Evolutionary conservation across 139 green algal genomes (phyloP).

Genomic region (Closterium sp.): DNA sequence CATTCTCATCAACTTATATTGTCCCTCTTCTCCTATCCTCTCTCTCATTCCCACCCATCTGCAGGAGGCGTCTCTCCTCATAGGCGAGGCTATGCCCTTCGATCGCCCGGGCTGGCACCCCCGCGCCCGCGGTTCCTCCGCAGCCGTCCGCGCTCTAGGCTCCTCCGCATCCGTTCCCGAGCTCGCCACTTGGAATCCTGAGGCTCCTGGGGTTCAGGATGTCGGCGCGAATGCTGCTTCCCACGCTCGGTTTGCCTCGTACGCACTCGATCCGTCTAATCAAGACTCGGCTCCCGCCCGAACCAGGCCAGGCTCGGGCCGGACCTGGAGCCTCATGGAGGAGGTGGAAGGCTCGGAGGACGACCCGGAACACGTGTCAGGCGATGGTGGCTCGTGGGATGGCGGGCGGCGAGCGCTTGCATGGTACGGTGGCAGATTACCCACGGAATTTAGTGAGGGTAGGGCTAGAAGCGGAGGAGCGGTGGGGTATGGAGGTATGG

Average conservation of each 20-base stretch:
- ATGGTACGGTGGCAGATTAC: neutral
- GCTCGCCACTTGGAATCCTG: neutral
- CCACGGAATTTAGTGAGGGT: neutral
- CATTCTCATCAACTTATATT: too few species aligned
- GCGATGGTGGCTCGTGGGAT: neutral
- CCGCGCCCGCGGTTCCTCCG: neutral
- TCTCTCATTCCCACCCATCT: neutral
- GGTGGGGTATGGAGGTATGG: neutral
- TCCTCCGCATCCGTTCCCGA: neutral
- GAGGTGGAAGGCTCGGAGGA: neutral
- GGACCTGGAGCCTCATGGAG: neutral
- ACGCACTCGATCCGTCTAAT: neutral
- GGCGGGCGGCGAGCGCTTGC: neutral
- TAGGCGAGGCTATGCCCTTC: neutral
- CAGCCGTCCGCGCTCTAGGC: neutral
- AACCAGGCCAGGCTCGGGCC: neutral
- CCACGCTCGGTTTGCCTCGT: neutral
- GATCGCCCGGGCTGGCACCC: neutral
- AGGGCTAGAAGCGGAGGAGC: neutral
- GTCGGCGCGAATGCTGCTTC: neutral
- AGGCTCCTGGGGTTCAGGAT: neutral
- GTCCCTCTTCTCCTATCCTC: neutral
- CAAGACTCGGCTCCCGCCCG: neutral
- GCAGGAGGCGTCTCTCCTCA: neutral
- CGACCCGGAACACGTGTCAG: neutral